Evolutionary conservation across 305 asterid species (phyloP), one percentile per base, ranked within the genome.

Genomic region (Ajuga reptans): DNA sequence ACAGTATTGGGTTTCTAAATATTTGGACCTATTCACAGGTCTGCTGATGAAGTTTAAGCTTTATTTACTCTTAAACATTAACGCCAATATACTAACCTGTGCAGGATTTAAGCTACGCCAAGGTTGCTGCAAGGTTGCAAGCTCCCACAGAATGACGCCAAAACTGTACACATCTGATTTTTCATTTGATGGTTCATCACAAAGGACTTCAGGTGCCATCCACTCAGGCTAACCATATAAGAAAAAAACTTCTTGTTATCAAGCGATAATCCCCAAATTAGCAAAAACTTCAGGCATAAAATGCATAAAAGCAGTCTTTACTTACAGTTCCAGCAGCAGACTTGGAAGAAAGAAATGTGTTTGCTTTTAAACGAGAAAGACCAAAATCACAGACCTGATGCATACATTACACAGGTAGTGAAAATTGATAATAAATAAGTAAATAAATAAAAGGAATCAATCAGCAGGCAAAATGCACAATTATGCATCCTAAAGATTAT

Each of bases 161-260:
- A 89, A 91, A 79, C 97, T 91, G 81, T 89, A 91, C 6, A 91
- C 85, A 66, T 91, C 97, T 43, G 97, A 87, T 81, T 91, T 91
- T 77, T 91, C 97, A 77, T 91, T 91, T 72, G 97, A 87, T 56
- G 75, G 93, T 74, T 91, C 97, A 72, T 82, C 85, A 46, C 96
- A 89, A 34, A 91, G 92, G 78, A 91, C 97, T 86, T 91, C 97
- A 56, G 97, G 97, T 61, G 97, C 96, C 97, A 91, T 91, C 97
- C 97, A 91, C 86, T 91, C 97, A 45, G 96, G 95, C 96, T 91
- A 21, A 75, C 81, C 70, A 69, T 45, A 64, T 50, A 56, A 68
- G 64, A 72, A 33, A 36, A 66, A 3, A 53, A 33, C 27, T 72
- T 47, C 33, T 29, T 14, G 36, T 73, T 29, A 43, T 17, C 49